Base-by-base conservation (phyloP, 352 stramenopile species). In the Globisporangium carolinianum region DNA sequence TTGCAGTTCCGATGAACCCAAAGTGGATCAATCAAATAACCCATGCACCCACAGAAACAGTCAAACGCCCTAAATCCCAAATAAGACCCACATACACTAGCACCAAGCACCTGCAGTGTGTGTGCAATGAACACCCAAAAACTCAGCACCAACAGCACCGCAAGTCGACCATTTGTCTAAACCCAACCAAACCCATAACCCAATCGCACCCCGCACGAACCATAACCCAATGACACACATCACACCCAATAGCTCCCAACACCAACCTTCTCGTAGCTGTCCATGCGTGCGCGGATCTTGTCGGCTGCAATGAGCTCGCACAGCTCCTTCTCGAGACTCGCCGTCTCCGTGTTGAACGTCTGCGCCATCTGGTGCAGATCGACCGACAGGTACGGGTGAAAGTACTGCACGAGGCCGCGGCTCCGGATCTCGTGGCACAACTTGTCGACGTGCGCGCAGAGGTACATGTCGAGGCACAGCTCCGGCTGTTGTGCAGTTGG, bases 321-420 rank as follows among this genome's bases (percentile, higher is more conserved):
- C 3, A 95, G 69, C 47, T 95, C 83, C 35, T 79, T 86, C 65
- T 96, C 88, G 0, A 96, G 72, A 8, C 73, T 67, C 10, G 58
- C 45, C 7, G 63, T 80, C 24, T 72, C 63, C 5, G 77, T 91
- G 58, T 84, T 91, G 57, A 96, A 96, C 2, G 79, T 90, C 24
- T 73, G 71, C 11, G 88, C 88, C 88, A 96, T 96, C 59, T 93
- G 72, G 41, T 82, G 65, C 14, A 96, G 63, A 41, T 96, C 80
- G 10, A 95, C 88, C 0, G 86, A 95, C 51, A 93, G 51, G 50
- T 95, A 96, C 53, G 88, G 83, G 52, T 83, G 79, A 64, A 96
- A 94, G 65, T 94, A 96, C 72, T 96, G 88, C 51, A 91, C 82
- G 56, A 96, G 90, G 7, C 79, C 87, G 17, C 84, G 80, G 50